phyloP scores from a whole-genome alignment of 2,329 filamentous ascomycete genomes.

The Alternaria sp. region DNA sequence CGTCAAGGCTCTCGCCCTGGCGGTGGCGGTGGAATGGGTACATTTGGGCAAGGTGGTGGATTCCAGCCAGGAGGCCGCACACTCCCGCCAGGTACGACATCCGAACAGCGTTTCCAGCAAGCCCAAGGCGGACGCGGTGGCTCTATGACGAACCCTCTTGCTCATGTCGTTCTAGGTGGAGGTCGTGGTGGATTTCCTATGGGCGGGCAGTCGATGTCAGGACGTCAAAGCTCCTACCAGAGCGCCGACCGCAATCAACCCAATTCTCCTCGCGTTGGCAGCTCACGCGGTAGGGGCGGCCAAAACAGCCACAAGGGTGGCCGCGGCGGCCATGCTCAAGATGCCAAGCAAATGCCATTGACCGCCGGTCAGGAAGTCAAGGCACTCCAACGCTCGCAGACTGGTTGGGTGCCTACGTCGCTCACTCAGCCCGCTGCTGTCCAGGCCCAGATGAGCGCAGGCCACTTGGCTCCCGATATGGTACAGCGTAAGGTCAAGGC shows the following conservation, averaged over 20 bases:
- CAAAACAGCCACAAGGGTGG: constrained; percentile 21
- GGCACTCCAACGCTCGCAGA: constrained; percentile 73
- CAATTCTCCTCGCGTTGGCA: constrained; percentile 73
- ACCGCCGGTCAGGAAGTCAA: constrained; percentile 83
- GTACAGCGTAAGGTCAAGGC: constrained; percentile 99
- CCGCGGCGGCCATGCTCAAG: constrained; percentile 64
- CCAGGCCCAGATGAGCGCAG: constrained; percentile 36
- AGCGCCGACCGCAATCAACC: constrained; percentile 56
- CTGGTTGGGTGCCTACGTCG: constrained; percentile 84
- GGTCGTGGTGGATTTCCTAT: constrained; percentile 67
- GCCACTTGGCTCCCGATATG: constrained; percentile 81
- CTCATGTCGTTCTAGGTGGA: constrained; percentile 59
- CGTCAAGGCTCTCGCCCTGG: constrained; percentile 55
- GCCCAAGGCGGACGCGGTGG: constrained; percentile 29
- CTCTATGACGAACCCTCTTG: constrained; percentile 60
- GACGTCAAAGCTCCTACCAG: constrained; percentile 65
- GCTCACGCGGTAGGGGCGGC: constrained; percentile 63
- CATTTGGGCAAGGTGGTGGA: constrained; percentile 60
- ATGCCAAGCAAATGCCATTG: constrained; percentile 88
- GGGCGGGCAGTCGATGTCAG: constrained; percentile 59
- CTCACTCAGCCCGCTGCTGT: constrained; percentile 44
- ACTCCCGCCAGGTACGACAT: constrained; percentile 77
- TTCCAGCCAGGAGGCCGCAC: constrained; percentile 54
- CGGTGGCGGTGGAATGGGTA: constrained; percentile 67
- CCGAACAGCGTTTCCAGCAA: constrained; percentile 70